phyloP scores from a whole-genome alignment of 257 asterid species.

The Linaria vulgaris region DNA sequence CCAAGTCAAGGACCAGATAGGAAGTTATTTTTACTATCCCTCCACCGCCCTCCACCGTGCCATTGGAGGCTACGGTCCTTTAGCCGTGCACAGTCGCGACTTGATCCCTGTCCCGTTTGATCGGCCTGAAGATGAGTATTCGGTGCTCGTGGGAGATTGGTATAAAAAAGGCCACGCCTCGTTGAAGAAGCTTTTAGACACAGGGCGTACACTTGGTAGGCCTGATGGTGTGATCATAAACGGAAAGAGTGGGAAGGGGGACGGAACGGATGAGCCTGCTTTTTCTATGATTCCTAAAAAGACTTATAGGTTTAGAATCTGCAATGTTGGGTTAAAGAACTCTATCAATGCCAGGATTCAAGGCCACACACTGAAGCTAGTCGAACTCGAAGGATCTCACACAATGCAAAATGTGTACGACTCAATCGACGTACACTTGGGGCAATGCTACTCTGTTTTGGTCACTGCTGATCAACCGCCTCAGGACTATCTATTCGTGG shows the following conservation, averaged over 20 bases:
- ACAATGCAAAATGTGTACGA: slow-evolving; percentile 54
- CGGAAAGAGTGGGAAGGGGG: slow-evolving; percentile 38
- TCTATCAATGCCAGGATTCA: slow-evolving; percentile 46
- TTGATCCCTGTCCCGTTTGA: slow-evolving; percentile 61
- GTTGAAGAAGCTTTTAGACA: slow-evolving; percentile 35
- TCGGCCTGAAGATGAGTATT: slow-evolving; percentile 46
- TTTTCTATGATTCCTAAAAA: slow-evolving; percentile 39
- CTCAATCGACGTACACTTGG: slow-evolving; percentile 53
- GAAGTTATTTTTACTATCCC: slow-evolving; percentile 59
- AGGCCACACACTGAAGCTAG: slow-evolving; percentile 44
- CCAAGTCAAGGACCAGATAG: slow-evolving; percentile 63
- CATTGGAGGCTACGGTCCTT: slow-evolving; percentile 55
- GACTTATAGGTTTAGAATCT: slow-evolving; percentile 49
- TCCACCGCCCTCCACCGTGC: slow-evolving; percentile 54
- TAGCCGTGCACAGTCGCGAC: slow-evolving; percentile 44
- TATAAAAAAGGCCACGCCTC: slow-evolving; percentile 37
- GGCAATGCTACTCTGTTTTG: slow-evolving; percentile 50
- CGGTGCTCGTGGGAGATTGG: slow-evolving; percentile 58
- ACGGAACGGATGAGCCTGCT: slow-evolving; percentile 42
- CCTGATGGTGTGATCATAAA: slow-evolving; percentile 52
- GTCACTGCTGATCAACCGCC: slow-evolving; percentile 49
- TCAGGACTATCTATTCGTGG: slow-evolving; percentile 44
- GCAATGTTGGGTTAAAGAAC: slow-evolving; percentile 58
- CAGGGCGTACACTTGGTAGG: slow-evolving; percentile 38
- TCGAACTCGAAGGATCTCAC: slow-evolving; percentile 64